These are phyloP conservation scores for Trichoderma sp. DNA, from an alignment of 2,329 filamentous ascomycete species.

Conservation along the genomic window DNA sequence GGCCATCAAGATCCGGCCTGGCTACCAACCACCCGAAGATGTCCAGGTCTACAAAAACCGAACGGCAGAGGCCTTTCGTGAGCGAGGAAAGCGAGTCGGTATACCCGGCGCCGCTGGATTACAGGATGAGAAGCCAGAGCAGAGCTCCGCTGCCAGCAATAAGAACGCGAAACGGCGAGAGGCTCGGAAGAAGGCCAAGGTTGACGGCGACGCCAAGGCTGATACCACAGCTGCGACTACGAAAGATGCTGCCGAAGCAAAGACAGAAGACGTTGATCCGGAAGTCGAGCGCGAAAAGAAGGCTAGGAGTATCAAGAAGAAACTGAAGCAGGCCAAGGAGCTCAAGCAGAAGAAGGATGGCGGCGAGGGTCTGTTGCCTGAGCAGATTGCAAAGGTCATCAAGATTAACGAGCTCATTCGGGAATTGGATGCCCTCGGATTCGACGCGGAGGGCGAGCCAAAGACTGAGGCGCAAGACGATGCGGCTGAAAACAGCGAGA, in stretches of 20 bases:
- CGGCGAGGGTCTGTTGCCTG: constrained; percentile 79
- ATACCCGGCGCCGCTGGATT: constrained; percentile 73
- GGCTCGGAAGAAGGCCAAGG: constrained; percentile 57
- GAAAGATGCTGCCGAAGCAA: constrained; percentile 30
- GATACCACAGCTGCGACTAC: constrained; percentile 29
- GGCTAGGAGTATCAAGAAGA: constrained; percentile 88
- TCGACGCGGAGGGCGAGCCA: constrained; percentile 74
- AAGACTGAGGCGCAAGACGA: constrained; percentile 35
- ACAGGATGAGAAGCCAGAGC: constrained; percentile 51
- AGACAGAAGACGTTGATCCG: constrained; percentile 57
- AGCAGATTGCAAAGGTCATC: constrained; percentile 97
- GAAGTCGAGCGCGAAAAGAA: constrained; percentile 89
- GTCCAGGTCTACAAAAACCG: constrained; percentile 95
- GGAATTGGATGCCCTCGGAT: constrained; percentile 81
- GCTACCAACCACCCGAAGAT: constrained; percentile 92
- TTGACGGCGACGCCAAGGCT: constrained; percentile 53
- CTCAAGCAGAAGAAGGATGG: constrained; percentile 88
- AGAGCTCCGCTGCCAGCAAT: constrained; percentile 58
- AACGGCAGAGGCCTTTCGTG: constrained; percentile 82
- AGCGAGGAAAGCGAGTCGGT: constrained; percentile 60
- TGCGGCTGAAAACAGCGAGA: constrained; percentile 26
- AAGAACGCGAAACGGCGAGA: constrained; percentile 83
- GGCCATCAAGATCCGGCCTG: constrained; percentile 90
- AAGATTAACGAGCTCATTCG: constrained; percentile 93
- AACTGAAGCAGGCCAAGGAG: constrained; percentile 89